A percentile compares a stretch with the other conserved stretches of the same genome.
Evolutionary conservation across 768 basidiomycete genomes (phyloP).

Genomic region (Termitomyces sp.): DNA sequence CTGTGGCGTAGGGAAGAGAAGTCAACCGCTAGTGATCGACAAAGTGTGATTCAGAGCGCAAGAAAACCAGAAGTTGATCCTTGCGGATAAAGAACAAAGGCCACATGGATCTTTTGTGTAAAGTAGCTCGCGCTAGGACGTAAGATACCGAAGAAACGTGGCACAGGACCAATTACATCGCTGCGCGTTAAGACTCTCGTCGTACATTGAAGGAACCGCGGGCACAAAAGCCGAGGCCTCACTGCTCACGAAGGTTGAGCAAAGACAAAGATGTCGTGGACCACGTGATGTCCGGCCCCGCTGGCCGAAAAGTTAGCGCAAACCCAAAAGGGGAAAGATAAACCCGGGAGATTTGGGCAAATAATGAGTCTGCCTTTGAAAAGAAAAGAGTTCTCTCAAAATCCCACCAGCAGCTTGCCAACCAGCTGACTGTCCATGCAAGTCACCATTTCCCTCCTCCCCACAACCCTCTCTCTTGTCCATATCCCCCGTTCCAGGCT

Average conservation of each 20-base stretch:
- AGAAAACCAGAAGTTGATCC: not conserved
- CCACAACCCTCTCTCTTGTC: constrained; percentile 67
- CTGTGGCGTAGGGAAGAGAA: constrained; percentile 8
- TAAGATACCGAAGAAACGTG: not conserved
- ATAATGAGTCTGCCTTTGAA: not conserved
- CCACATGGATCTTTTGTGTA: not conserved
- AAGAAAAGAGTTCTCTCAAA: not conserved
- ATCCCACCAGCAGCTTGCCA: not conserved
- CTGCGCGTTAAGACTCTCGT: too few species aligned
- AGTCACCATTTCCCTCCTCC: constrained; percentile 68
- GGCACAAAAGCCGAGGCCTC: too few species aligned
- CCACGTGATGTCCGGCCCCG: not conserved
- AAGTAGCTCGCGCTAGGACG: not conserved
- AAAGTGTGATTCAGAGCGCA: not conserved
- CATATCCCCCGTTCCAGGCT: constrained; percentile 74
- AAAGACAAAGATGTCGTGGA: not conserved
- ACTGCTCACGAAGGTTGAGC: too few species aligned
- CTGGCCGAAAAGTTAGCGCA: not conserved
- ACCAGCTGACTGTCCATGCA: constrained; percentile 25
- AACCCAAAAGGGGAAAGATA: constrained; percentile 13
- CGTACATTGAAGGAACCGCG: too few species aligned
- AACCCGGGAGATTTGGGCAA: constrained; percentile 1
- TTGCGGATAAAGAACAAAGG: not conserved
- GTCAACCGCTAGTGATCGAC: not conserved
- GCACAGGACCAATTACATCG: too few species aligned